Base-by-base conservation (phyloP, 2,329 filamentous ascomycete species). In the Aureobasidium sp. region DNA sequence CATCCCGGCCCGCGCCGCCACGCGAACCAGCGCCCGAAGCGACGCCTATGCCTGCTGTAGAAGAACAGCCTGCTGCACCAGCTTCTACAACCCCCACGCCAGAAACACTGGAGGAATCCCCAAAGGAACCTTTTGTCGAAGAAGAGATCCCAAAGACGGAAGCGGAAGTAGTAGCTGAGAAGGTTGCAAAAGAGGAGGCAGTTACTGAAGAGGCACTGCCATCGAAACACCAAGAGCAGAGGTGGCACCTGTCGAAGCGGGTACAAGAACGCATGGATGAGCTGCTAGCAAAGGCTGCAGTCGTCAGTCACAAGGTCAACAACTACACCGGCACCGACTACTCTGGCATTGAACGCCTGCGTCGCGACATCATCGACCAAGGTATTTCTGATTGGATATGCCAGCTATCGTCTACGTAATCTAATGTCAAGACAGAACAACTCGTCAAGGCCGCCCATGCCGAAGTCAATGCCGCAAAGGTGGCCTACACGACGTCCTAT, bases 291-390 rank as follows among this genome's bases (percentile, higher is more conserved):
- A 91, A 93, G 68, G 82, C 95, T 49, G 88, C 96, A 66, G 83
- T 88, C 57, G 92, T 92, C 4, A 90, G 90, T 1, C 90, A 94
- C 72, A 88, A 89, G 63, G 84, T 99, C 75, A 99, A 97, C 75
- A 90, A 92, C 70, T 84, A 97, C 60, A 99, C 94, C 2, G 94
- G 94, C 20, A 81, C 79, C n/a, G 79, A 81, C 67, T 99, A 97
- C 79, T 89, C 89, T 1, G 86, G 88, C 47, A 97, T 99, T 73
- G 92, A 97, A 74, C 79, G 84, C 27, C 84, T 99, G 67, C 95
- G 96, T 73, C 77, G 79, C 11, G 85, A 89, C 63, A 97, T 97
- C 74, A 81, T 86, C 17, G 74, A 77, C 25, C 88, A 87, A 76
- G 83, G 82, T 84, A 77, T 25, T 20, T 53, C 70, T 55, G 11